Conservation (phyloP, 1,284 basidiomycete genomes). For the Grifola frondosa region DNA sequence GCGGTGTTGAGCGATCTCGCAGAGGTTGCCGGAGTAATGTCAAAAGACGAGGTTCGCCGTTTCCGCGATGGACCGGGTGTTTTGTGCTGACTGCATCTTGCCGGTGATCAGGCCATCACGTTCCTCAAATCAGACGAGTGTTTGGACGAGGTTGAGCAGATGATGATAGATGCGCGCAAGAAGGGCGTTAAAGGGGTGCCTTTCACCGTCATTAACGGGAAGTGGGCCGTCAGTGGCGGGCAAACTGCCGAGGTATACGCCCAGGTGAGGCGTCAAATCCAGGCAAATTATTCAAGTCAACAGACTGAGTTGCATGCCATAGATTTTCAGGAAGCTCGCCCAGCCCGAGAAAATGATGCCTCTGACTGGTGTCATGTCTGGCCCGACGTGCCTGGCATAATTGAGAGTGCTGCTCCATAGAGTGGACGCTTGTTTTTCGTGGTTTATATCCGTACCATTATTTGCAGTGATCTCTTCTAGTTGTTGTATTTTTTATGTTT, state of each 20-base stretch:
- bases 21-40: conserved; percentile 58
- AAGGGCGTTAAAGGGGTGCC: conserved; percentile 81
- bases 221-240: conserved; percentile 76
- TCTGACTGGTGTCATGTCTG: conserved; percentile 4
- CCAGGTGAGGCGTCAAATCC: conserved; percentile 59
- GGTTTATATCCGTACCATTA: not conserved
- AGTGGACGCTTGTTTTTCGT: not conserved
- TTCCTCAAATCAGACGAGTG: conserved; percentile 72
- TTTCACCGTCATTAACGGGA: conserved; percentile 75
- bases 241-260: conserved; percentile 72
- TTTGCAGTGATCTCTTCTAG: not conserved
- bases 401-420: not conserved
- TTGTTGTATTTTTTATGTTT: conserved; percentile 2
- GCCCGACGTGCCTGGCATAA: conserved; percentile 7
- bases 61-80: conserved; percentile 5
- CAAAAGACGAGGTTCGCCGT: conserved; percentile 53
- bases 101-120: conserved; percentile 40
- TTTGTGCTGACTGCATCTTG: too few species aligned
- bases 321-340: conserved; percentile 40
- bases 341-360: conserved; percentile 14
- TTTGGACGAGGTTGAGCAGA: conserved; percentile 64
- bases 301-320: too few species aligned
- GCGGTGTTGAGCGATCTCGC: conserved; percentile 63
- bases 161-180: conserved; percentile 63
- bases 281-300: too few species aligned